phyloP scores from a whole-genome alignment of 345 rosid genomes.

The Brassica rapa region DNA sequence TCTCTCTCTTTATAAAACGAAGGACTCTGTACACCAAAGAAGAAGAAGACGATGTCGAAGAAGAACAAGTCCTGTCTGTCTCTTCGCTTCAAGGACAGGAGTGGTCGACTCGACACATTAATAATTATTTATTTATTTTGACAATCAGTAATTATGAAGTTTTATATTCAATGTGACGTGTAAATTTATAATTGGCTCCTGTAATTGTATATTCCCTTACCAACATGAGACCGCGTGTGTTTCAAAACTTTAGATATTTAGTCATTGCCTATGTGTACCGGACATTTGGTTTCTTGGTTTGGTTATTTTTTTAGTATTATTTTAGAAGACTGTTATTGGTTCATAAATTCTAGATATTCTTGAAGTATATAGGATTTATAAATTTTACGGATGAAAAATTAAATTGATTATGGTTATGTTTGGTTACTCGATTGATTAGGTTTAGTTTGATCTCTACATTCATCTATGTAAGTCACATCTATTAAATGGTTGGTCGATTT shows the following conservation, averaged over 20 bases:
- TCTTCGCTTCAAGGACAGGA: slow-evolving; percentile 34
- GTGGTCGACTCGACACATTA: background rate
- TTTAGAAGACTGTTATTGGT: background rate
- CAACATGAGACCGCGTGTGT: slow-evolving; percentile 16
- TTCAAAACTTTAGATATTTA: background rate
- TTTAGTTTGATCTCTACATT: background rate
- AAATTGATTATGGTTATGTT: background rate
- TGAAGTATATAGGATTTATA: background rate
- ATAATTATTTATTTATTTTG: background rate
- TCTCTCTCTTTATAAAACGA: slow-evolving; percentile 7
- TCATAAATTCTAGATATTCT: background rate
- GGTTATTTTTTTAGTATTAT: background rate
- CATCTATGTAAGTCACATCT: background rate
- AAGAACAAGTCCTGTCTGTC: slow-evolving; percentile 19
- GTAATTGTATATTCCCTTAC: background rate
- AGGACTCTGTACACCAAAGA: slow-evolving; percentile 22
- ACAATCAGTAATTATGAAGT: background rate
- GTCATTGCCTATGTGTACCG: background rate
- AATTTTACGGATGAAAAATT: background rate
- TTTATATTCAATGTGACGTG: background rate
- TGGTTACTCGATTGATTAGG: background rate
- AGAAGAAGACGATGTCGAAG: slow-evolving; percentile 4
- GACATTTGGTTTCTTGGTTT: background rate
- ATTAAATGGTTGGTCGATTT: background rate
- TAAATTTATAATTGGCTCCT: slow-evolving; percentile 4